These are phyloP conservation scores for Fusarium chuoi DNA, from an alignment of 2,329 filamentous ascomycete genomes.

Conservation along the genomic window DNA sequence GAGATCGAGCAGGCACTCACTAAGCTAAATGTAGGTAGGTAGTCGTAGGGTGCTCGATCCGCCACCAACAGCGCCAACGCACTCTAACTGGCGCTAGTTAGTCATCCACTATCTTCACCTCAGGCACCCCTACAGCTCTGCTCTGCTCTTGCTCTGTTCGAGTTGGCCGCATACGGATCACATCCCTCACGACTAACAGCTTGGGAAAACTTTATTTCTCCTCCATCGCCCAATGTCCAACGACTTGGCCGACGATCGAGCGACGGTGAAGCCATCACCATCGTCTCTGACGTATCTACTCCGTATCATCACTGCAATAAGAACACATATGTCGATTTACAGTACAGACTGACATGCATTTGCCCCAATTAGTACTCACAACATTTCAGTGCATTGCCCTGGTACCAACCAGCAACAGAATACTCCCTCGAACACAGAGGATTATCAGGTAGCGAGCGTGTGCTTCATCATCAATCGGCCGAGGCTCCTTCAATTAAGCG, in stretches of 20 bases:
- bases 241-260: constrained; percentile 7
- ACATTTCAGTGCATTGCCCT: background rate
- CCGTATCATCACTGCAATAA: background rate
- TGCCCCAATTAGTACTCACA: background rate
- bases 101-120: constrained; percentile 12
- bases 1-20: constrained; percentile 21
- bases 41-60: constrained; percentile 24
- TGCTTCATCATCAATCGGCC: background rate
- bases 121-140: constrained; percentile 9
- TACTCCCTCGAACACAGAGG: background rate
- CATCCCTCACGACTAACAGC: background rate
- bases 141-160: background rate
- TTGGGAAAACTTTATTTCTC: constrained; percentile 17
- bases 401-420: background rate
- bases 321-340: background rate
- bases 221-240: background rate
- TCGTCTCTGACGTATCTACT: background rate
- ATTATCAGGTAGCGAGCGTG: background rate
- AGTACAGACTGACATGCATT: background rate
- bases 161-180: background rate
- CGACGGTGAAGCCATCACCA: constrained; percentile 11
- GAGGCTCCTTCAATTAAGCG: background rate
- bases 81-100: constrained; percentile 6
- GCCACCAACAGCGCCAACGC: background rate
- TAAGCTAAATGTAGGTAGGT: background rate